Evolutionary conservation across 2,329 filamentous ascomycete species (phyloP).

Genomic region (Plectosphaerella sp.): DNA sequence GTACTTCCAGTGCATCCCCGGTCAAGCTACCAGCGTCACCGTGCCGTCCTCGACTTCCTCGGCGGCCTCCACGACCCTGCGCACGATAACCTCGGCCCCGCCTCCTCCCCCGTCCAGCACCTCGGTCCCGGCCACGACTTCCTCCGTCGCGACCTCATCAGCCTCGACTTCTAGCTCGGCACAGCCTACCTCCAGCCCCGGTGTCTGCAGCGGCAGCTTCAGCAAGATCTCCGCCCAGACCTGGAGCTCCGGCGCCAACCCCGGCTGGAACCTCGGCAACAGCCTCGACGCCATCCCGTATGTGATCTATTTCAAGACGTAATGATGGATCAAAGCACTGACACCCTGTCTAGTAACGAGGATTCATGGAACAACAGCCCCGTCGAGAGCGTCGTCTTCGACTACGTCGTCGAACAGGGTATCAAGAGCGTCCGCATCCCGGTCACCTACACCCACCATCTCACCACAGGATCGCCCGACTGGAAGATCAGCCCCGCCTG

Average conservation of each 20-base stretch:
- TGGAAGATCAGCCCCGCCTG: slow-evolving; percentile 50
- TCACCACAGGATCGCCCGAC: slow-evolving; percentile 40
- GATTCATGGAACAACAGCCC: slow-evolving; percentile 55
- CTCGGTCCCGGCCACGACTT: neutral
- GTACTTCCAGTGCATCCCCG: slow-evolving; percentile 11
- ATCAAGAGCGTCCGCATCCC: slow-evolving; percentile 57
- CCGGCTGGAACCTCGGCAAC: slow-evolving; percentile 59
- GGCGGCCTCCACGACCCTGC: neutral
- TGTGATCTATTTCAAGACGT: too few relatives aligned
- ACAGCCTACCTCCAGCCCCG: neutral
- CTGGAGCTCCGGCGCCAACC: slow-evolving; percentile 42
- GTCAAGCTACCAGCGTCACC: slow-evolving; percentile 1
- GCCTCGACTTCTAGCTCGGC: neutral
- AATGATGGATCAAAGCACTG: slow-evolving; percentile 30
- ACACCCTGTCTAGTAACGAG: slow-evolving; percentile 37
- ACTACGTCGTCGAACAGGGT: slow-evolving; percentile 45
- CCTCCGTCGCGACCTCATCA: neutral
- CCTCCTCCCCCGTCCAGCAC: neutral
- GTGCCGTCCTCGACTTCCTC: neutral
- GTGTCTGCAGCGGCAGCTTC: slow-evolving; percentile 35
- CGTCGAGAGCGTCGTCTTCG: slow-evolving; percentile 43
- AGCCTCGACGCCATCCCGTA: slow-evolving; percentile 36
- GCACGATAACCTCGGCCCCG: neutral
- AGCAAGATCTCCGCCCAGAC: slow-evolving; percentile 37
- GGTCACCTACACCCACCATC: slow-evolving; percentile 57